Percentiles rank a stretch among this genome's conserved stretches.
Conservation (phyloP, 306 rosid genomes). For the Prunus mongolica region DNA sequence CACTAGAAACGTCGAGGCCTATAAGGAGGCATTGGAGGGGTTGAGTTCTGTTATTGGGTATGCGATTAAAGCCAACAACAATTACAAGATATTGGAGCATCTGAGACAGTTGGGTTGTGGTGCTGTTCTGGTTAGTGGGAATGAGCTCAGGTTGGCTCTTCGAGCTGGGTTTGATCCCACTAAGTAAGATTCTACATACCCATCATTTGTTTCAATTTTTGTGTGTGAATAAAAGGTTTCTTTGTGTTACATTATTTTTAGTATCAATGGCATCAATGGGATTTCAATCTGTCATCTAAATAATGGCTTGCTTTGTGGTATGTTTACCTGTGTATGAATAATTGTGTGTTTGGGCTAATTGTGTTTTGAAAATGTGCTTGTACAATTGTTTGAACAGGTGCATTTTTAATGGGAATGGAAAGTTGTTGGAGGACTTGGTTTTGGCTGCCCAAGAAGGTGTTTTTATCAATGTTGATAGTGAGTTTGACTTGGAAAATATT, state of each 20-base stretch:
- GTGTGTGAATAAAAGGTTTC: not conserved
- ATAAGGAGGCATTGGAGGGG: slow-evolving; percentile 72
- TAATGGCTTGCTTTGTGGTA: not conserved
- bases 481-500: slow-evolving; percentile 88
- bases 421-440: slow-evolving; percentile 84
- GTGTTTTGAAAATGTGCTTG: not conserved
- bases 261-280: not conserved
- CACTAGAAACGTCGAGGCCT: slow-evolving; percentile 80
- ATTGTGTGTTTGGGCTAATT: not conserved
- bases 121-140: slow-evolving; percentile 97
- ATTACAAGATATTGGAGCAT: slow-evolving; percentile 84
- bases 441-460: slow-evolving; percentile 82
- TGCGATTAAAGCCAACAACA: slow-evolving; percentile 92
- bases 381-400: slow-evolving; percentile 48
- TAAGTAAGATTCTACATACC: slow-evolving; percentile 35
- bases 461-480: slow-evolving; percentile 86
- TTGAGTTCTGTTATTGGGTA: slow-evolving; percentile 72
- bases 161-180: slow-evolving; percentile 86
- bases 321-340: not conserved
- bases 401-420: slow-evolving; percentile 88
- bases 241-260: not conserved
- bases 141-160: slow-evolving; percentile 80
- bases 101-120: slow-evolving; percentile 82
- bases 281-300: not conserved
- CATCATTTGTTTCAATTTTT: not conserved